These are phyloP conservation scores for Wickerhamomyces ciferrii DNA, from an alignment of 805 yeast genomes.

Conservation along the genomic window DNA sequence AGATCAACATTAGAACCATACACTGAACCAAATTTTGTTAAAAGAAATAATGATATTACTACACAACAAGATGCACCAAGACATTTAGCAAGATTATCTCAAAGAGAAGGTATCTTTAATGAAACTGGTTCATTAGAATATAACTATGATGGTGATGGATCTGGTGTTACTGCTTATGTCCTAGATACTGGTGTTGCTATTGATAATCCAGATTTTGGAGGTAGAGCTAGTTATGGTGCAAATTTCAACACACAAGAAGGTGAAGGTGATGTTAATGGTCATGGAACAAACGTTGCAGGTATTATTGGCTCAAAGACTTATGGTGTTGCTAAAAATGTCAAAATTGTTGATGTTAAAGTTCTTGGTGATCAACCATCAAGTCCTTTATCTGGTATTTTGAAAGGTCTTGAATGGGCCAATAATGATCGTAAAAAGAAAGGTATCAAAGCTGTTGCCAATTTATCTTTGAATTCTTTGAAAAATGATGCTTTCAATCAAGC, in stretches of 20 bases:
- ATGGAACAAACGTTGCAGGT: slow-evolving; percentile 90
- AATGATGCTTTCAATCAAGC: slow-evolving; percentile 64
- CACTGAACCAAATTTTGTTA: slow-evolving; percentile 7
- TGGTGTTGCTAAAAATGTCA: slow-evolving; percentile 73
- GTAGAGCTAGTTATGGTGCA: slow-evolving; percentile 49
- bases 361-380: slow-evolving; percentile 63
- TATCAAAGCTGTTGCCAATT: slow-evolving; percentile 46
- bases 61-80: slow-evolving; percentile 45
- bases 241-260: slow-evolving; percentile 57
- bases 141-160: slow-evolving; percentile 45
- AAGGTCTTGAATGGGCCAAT: slow-evolving; percentile 59
- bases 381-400: slow-evolving; percentile 49
- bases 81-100: slow-evolving; percentile 57
- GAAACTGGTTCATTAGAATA: slow-evolving; percentile 26
- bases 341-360: slow-evolving; percentile 70
- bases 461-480: slow-evolving; percentile 68
- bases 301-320: slow-evolving; percentile 65
- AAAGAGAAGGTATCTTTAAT: slow-evolving; percentile 5
- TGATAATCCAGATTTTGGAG: slow-evolving; percentile 49
- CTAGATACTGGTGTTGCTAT: slow-evolving; percentile 70
- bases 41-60: neutral
- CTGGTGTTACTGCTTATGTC: slow-evolving; percentile 61
- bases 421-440: slow-evolving; percentile 44
- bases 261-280: slow-evolving; percentile 67
- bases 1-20: neutral